Conservation (phyloP, 2,329 filamentous ascomycete species). For the Volutella citrinella region DNA sequence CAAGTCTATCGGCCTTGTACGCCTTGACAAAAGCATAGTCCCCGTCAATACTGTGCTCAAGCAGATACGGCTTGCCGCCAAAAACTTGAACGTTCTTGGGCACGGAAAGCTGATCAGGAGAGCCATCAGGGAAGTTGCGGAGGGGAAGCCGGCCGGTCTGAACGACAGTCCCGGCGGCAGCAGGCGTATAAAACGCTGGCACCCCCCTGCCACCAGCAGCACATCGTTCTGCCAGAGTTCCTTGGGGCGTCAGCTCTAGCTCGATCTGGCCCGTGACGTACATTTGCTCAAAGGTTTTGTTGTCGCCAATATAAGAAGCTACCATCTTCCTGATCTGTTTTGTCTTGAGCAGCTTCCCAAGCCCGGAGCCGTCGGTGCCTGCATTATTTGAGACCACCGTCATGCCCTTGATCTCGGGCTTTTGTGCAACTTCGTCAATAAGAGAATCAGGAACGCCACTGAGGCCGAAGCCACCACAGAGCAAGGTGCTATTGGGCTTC, state of each 20-base stretch:
- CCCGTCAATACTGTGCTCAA: slow-evolving; percentile 81
- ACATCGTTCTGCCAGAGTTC: slow-evolving; percentile 83
- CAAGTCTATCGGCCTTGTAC: slow-evolving; percentile 83
- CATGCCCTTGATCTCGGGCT: slow-evolving; percentile 66
- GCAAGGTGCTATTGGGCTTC: slow-evolving; percentile 67
- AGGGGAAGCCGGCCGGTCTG: slow-evolving; percentile 84
- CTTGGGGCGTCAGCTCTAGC: slow-evolving; percentile 85
- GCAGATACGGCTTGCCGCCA: slow-evolving; percentile 79
- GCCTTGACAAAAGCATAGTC: slow-evolving; percentile 92
- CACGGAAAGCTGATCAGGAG: slow-evolving; percentile 64
- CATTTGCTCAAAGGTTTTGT: slow-evolving; percentile 87
- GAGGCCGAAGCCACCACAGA: slow-evolving; percentile 79
- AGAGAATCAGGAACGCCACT: slow-evolving; percentile 80
- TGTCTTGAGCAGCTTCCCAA: no score
- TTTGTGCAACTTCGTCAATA: slow-evolving; percentile 66
- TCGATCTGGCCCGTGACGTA: slow-evolving; percentile 82
- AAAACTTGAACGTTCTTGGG: slow-evolving; percentile 87
- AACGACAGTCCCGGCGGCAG: slow-evolving; percentile 80
- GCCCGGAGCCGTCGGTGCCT: slow-evolving; percentile 74
- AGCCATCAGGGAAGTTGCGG: slow-evolving; percentile 70
- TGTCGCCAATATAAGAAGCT: slow-evolving; percentile 87
- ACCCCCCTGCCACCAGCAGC: slow-evolving; percentile 82
- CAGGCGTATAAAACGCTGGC: slow-evolving; percentile 88
- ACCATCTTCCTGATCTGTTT: slow-evolving; percentile 89
- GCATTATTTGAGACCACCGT: slow-evolving; percentile 93